Percentiles rank a stretch among this genome's conserved stretches.
These are phyloP conservation scores for Globisporangium iwayamae DNA, from an alignment of 352 stramenopile genomes.

Conservation along the genomic window DNA sequence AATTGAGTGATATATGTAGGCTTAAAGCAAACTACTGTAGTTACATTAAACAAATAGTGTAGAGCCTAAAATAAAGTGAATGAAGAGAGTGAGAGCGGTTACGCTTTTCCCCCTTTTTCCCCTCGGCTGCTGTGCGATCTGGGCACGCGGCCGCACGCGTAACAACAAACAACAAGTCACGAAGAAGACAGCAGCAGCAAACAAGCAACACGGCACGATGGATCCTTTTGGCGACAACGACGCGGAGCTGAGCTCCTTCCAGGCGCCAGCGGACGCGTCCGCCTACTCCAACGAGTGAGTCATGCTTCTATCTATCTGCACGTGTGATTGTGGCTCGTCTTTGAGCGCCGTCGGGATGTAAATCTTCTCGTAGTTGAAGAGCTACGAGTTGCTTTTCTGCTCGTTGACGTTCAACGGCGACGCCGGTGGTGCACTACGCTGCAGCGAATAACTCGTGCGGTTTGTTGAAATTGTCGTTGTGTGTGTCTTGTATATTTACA, in stretches of 20 bases:
- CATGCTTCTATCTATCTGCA: not conserved
- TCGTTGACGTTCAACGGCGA: not conserved
- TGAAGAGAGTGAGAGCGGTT: no score
- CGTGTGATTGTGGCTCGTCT: not conserved
- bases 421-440: not conserved
- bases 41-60: no score
- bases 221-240: slow-evolving; percentile 59
- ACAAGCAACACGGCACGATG: slow-evolving; percentile 27
- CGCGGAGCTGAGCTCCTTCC: slow-evolving; percentile 57
- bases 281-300: slow-evolving; percentile 51
- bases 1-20: no score
- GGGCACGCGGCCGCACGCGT: no score
- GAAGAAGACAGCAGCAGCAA: slow-evolving; percentile 21
- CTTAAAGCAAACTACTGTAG: no score
- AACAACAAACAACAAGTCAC: slow-evolving; percentile 14
- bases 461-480: not conserved
- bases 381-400: not conserved
- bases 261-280: slow-evolving; percentile 40
- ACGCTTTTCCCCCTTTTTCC: no score
- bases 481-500: slow-evolving; percentile 12
- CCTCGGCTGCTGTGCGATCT: no score
- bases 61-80: no score
- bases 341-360: not conserved
- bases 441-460: not conserved
- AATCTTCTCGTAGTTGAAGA: slow-evolving; percentile 16